phyloP scores from a whole-genome alignment of 495 filamentous ascomycete species.

The Xylaria grammica region DNA sequence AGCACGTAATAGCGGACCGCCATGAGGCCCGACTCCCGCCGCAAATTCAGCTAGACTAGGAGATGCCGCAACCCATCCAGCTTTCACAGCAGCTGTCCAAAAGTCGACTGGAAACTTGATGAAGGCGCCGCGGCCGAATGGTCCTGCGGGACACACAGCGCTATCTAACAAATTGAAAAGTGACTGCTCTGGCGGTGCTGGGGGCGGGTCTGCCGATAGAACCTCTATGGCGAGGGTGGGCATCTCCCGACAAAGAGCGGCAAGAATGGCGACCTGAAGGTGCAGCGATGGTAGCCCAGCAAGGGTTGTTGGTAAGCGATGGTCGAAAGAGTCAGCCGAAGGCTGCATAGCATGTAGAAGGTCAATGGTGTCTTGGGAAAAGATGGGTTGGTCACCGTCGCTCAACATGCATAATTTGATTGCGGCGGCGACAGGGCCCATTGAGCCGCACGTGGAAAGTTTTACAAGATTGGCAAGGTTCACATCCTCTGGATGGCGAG shows the following conservation, averaged over 20 bases:
- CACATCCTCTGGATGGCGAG: constrained; percentile 1
- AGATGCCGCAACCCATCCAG: constrained; percentile 1
- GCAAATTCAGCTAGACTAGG: not conserved
- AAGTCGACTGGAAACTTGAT: not conserved
- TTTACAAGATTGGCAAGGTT: constrained; percentile 6
- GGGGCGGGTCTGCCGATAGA: not conserved
- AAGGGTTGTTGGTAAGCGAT: not conserved
- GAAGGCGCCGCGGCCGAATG: not conserved
- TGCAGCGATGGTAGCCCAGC: not conserved
- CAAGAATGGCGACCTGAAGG: not conserved
- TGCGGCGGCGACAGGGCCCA: constrained; percentile 15
- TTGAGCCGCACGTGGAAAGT: not conserved
- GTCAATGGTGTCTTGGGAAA: not conserved
- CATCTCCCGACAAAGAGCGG: constrained; percentile 1
- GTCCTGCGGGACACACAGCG: not conserved
- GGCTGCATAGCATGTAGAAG: not conserved
- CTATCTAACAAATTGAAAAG: constrained; percentile 3
- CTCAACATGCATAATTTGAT: constrained; percentile 11
- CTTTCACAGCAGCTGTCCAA: constrained; percentile 1
- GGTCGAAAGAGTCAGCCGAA: not conserved
- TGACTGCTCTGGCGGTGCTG: not conserved
- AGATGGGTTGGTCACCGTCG: not conserved
- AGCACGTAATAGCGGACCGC: not conserved
- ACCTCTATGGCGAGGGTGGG: not conserved
- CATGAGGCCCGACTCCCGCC: not conserved